phyloP scores from a whole-genome alignment of 441 rosid species.

The Sinapis alba region DNA sequence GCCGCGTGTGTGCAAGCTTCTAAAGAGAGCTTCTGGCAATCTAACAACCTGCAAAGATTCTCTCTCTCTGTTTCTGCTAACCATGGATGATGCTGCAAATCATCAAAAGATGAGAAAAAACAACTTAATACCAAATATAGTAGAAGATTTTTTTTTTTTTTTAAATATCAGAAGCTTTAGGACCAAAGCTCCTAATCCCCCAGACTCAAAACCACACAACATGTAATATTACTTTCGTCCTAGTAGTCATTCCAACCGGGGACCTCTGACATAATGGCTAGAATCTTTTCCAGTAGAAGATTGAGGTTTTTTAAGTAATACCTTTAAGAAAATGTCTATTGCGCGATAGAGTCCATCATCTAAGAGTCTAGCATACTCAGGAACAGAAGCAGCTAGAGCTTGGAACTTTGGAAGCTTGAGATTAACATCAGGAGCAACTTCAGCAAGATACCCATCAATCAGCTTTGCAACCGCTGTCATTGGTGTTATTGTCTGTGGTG shows the following conservation, averaged over 20 bases:
- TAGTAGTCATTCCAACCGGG: no score
- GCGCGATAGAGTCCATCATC: slow-evolving; percentile 98
- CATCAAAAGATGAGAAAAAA: slow-evolving; percentile 16
- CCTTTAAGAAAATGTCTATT: slow-evolving; percentile 93
- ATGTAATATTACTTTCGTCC: no score
- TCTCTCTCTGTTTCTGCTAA: slow-evolving; percentile 85
- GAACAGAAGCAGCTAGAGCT: slow-evolving; percentile 87
- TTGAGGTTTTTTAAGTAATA: slow-evolving; percentile 29
- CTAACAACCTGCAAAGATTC: slow-evolving; percentile 85
- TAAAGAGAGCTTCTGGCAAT: slow-evolving; percentile 94
- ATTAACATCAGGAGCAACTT: slow-evolving; percentile 94
- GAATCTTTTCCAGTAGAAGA: neutral
- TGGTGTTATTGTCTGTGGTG: slow-evolving; percentile 78
- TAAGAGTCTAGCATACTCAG: slow-evolving; percentile 83
- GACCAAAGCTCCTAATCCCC: no score
- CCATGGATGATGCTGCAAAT: slow-evolving; percentile 93
- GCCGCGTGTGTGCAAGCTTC: slow-evolving; percentile 99
- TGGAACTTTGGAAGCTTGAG: slow-evolving; percentile 93
- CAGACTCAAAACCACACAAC: no score
- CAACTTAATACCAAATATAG: neutral
- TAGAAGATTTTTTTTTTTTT: no score
- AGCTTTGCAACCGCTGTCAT: slow-evolving; percentile 86
- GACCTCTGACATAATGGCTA: no score
- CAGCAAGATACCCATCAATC: slow-evolving; percentile 93
- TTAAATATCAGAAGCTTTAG: no score